Evolutionary conservation across 257 asterid genomes (phyloP).

Genomic region (Solanum rostratum): DNA sequence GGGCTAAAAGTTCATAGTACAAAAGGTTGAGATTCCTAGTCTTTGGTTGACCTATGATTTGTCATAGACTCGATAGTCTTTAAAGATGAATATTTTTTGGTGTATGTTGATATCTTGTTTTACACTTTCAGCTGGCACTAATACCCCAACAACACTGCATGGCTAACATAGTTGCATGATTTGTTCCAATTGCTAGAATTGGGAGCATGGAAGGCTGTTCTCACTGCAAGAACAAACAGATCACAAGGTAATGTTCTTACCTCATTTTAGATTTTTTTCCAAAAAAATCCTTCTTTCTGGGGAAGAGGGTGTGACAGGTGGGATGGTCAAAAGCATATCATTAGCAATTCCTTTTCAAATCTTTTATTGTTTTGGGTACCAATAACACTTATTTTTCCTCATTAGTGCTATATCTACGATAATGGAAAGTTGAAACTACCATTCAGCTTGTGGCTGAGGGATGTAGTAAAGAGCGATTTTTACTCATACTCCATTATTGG

Average conservation of each 20-base stretch:
- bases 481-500: neutral
- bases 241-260: conserved; percentile 51
- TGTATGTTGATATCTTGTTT: neutral
- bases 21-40: neutral
- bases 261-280: neutral
- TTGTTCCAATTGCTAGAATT: conserved; percentile 37
- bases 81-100: neutral
- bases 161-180: conserved; percentile 1
- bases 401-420: neutral
- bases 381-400: neutral
- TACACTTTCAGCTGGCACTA: neutral
- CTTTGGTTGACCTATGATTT: neutral
- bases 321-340: neutral
- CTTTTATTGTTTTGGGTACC: neutral
- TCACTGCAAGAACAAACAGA: conserved; percentile 84
- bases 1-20: neutral
- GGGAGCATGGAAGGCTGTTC: conserved; percentile 72
- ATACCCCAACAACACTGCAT: neutral
- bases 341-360: neutral
- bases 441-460: neutral
- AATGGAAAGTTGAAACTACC: neutral
- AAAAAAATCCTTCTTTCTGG: neutral
- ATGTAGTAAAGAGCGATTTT: neutral
- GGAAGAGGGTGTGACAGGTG: neutral
- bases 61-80: neutral